These are phyloP conservation scores for Helotiales sp. DNA, from an alignment of 2,329 filamentous ascomycete genomes.

Conservation along the genomic window DNA sequence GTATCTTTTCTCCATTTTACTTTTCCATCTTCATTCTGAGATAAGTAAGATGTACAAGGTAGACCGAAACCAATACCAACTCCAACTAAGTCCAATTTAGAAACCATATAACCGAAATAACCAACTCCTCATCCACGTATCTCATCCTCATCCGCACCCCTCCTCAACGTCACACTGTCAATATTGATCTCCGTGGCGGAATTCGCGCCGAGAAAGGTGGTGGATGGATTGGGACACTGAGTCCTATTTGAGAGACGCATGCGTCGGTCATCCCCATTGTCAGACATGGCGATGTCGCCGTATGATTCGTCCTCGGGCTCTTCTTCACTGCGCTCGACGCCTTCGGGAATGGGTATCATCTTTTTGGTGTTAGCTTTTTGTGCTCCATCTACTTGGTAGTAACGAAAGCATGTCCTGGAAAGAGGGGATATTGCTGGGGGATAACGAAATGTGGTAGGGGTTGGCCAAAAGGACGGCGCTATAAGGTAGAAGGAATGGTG, in stretches of 20 bases:
- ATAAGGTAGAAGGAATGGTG: neutral
- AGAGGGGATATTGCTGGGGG: constrained; percentile 3
- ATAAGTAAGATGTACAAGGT: no score
- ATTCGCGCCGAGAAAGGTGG: no score
- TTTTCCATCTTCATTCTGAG: no score
- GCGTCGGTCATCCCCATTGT: neutral
- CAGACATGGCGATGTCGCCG: neutral
- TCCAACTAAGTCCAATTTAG: neutral
- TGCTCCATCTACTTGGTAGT: no score
- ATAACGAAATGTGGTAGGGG: neutral
- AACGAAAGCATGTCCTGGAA: no score
- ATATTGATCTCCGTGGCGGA: neutral
- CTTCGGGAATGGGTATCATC: constrained; percentile 68
- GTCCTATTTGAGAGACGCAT: neutral
- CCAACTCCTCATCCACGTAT: neutral
- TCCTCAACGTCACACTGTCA: neutral
- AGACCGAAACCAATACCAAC: neutral
- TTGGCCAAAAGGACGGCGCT: neutral
- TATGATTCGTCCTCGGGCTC: constrained; percentile 40
- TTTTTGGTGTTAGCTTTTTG: neutral
- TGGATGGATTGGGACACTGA: no score
- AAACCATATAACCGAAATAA: neutral
- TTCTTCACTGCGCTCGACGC: constrained; percentile 56
- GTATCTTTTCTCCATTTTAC: neutral
- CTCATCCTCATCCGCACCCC: constrained; percentile 1